Conservation (phyloP, 495 filamentous ascomycete species). For the Penicillium lagena region DNA sequence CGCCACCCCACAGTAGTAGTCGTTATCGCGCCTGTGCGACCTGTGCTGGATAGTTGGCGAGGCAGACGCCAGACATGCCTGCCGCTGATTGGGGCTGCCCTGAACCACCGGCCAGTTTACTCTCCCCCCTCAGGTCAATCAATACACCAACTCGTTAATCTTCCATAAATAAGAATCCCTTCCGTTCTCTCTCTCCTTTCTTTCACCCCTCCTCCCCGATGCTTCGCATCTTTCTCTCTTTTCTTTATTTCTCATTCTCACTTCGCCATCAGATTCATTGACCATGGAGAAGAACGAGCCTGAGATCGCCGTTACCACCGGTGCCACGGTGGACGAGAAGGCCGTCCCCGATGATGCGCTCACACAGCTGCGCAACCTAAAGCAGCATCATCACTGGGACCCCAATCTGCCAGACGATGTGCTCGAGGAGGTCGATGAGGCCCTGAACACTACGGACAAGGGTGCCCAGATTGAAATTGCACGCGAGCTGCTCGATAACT, state of each 20-base stretch:
- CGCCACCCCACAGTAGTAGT: background rate
- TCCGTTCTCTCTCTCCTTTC: background rate
- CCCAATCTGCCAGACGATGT: conserved; percentile 62
- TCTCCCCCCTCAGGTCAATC: no score
- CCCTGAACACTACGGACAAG: conserved; percentile 46
- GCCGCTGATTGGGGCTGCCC: no score
- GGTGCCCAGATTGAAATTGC: conserved; percentile 49
- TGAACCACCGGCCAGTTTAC: no score
- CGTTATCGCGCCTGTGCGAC: no score
- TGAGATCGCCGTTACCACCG: conserved; percentile 16
- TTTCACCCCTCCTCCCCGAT: background rate
- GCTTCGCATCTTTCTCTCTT: background rate
- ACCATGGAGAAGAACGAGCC: conserved; percentile 27
- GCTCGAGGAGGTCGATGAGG: conserved; percentile 52
- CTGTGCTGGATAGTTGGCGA: no score
- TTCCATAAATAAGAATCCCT: background rate
- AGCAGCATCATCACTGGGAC: conserved; percentile 60
- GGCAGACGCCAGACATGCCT: no score
- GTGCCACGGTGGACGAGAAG: conserved; percentile 24
- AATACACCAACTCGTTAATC: no score
- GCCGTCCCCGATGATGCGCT: conserved; percentile 35
- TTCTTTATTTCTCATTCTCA: background rate
- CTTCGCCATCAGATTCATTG: conserved; percentile 8
- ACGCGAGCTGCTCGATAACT: conserved; percentile 56
- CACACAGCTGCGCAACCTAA: conserved; percentile 37